Evolutionary conservation across 768 basidiomycete species (phyloP).

Genomic region (Pholiota conissans): DNA sequence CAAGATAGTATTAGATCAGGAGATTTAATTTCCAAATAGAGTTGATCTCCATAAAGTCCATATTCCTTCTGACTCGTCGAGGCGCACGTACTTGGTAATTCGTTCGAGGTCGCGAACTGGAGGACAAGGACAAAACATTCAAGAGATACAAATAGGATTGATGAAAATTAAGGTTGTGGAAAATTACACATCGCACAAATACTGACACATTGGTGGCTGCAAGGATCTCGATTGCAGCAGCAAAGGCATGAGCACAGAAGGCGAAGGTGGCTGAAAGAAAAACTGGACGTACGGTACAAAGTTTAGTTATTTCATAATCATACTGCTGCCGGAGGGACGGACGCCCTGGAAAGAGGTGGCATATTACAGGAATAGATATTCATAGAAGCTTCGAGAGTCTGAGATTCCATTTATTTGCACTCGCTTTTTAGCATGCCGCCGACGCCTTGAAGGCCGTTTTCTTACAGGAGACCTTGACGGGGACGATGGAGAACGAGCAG

Average conservation of each 20-base stretch:
- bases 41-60: not conserved
- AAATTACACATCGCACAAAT: not conserved
- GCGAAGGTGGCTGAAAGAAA: not conserved
- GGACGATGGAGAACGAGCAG: conserved; percentile 40
- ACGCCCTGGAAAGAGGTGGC: too few species aligned
- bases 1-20: not conserved
- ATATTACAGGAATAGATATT: conserved; percentile 26
- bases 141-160: too few species aligned
- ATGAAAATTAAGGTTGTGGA: not conserved
- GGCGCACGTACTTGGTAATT: too few species aligned
- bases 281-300: not conserved
- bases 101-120: too few species aligned
- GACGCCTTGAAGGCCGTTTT: conserved; percentile 22
- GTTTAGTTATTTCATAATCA: not conserved
- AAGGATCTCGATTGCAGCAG: not conserved
- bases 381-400: conserved; percentile 25
- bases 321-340: not conserved
- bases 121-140: too few species aligned
- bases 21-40: not conserved
- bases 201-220: too few species aligned
- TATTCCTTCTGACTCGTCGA: too few species aligned
- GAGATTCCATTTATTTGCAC: conserved; percentile 10
- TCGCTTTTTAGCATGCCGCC: conserved; percentile 22
- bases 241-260: not conserved
- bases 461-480: conserved; percentile 57